Base-by-base conservation (phyloP, 176 grass and related monocot species). In the Eleusine coracana region DNA sequence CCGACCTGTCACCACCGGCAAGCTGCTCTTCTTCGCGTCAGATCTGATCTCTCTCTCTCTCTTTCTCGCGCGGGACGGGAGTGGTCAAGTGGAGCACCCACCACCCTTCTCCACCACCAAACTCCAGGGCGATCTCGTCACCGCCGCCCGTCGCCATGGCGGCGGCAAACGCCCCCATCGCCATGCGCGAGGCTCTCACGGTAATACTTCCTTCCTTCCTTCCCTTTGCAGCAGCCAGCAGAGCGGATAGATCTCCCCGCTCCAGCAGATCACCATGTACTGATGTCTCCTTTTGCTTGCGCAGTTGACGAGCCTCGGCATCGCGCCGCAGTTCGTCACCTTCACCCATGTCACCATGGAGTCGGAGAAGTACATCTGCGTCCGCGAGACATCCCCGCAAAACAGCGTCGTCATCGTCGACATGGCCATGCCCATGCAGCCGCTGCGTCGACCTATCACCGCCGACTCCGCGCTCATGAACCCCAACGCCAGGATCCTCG, bases 261-360 rank as follows among this genome's bases (percentile, higher is more conserved):
- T 37, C 7, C 50, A 5, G 25, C 50, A 5, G 25, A 0, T 21
- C 52, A 8, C 52, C 55, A 10, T 8, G 20, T 5, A 59, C 56
- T 59, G 56, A 59, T 10, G 56, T 23, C 20, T 21, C 20, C 56
- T 23, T 10, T 67, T 72, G 10, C 41, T 72, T 2, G 3, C 67
- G 78, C 93, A 99, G 96, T 89, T 99, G 27, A 86, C 93, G 59
- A 99, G 91, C 82, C 87, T 99, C 29, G 96, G 96, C 73, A 96
- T 99, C 67, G 92, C 89, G 87, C 87, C 91, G 67, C 93, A 99
- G 85, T 99, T 99, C 89, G 89, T 99, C 74, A 99, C 96, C 70
- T 99, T 99, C 72, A 99, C 96, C 42, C 96, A 99, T 21, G 96
- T 99, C 56, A 99, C 96, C 25, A 99, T 99, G 96, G 96, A 99